Percentiles rank a stretch among this genome's conserved stretches.
phyloP scores from a whole-genome alignment of 306 rosid species.

The Casuarina equisetifolia region DNA sequence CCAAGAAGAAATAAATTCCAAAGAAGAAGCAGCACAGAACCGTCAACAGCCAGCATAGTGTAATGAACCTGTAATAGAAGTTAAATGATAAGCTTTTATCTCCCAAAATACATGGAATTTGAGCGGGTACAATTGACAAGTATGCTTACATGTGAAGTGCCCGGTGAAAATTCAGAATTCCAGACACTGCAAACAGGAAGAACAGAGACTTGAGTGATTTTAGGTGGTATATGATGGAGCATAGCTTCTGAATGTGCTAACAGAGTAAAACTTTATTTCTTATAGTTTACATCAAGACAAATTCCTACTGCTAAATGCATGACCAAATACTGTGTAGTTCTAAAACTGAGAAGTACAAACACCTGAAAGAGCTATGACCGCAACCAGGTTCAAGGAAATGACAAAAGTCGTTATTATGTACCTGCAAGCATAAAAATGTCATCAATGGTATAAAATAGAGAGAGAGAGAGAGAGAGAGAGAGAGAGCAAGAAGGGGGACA shows the following conservation, averaged over 20 bases:
- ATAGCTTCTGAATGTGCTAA: background rate
- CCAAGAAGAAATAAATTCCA: conserved; percentile 61
- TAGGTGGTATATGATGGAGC: background rate
- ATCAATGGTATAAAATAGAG: background rate
- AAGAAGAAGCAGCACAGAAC: conserved; percentile 64
- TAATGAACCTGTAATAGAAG: conserved; percentile 44
- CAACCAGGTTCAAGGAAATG: conserved; percentile 49
- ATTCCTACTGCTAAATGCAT: background rate
- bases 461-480: conserved; percentile 1
- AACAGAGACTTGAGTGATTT: conserved; percentile 26
- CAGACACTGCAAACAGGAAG: conserved; percentile 46
- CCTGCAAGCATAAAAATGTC: conserved; percentile 45
- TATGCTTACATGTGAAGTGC: conserved; percentile 51
- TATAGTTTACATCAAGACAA: background rate
- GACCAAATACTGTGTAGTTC: background rate
- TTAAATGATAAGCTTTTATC: background rate
- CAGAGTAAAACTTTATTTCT: too few relatives aligned
- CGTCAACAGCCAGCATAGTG: conserved; percentile 65
- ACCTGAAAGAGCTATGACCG: conserved; percentile 60
- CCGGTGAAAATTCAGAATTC: conserved; percentile 43
- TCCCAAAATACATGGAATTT: background rate
- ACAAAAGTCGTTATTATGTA: conserved; percentile 45
- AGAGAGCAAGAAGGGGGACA: conserved; percentile 10
- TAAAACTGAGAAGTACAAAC: background rate
- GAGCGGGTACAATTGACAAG: too few relatives aligned